Conservation (phyloP, 768 basidiomycete genomes). For the Pulveroboletus sp. region DNA sequence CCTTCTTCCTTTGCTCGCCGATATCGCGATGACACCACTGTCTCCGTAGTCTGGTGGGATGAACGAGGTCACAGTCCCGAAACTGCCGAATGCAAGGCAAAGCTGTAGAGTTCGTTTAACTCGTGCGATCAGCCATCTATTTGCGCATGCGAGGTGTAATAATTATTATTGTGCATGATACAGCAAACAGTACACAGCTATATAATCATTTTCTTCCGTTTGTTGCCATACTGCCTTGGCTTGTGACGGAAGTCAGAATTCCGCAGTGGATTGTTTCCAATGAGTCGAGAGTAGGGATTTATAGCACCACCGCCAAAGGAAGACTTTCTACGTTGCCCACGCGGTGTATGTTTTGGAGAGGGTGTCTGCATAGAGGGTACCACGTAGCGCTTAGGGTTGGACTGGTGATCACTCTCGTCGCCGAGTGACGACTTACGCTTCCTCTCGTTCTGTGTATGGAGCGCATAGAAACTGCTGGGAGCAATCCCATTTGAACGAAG, state of each 20-base stretch:
- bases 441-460: conserved; percentile 23
- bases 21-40: conserved; percentile 81
- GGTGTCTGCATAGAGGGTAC: conserved; percentile 19
- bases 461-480: conserved; percentile 38
- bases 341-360: conserved; percentile 20
- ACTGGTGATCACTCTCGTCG: conserved; percentile 26
- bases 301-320: conserved; percentile 28
- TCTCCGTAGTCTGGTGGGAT: conserved; percentile 84
- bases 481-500: conserved; percentile 24
- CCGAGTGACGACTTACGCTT: conserved; percentile 40
- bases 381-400: conserved; percentile 17
- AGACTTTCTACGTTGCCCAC: conserved; percentile 24
- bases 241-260: conserved; percentile 22
- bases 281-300: conserved; percentile 35
- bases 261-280: conserved; percentile 33
- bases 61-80: conserved; percentile 43
- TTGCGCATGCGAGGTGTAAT: conserved; percentile 1
- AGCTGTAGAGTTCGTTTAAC: conserved; percentile 36
- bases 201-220: conserved; percentile 33
- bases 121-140: neutral
- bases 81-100: conserved; percentile 40
- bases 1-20: conserved; percentile 75
- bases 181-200: conserved; percentile 24
- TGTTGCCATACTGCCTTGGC: conserved; percentile 29
- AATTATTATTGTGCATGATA: conserved; percentile 3